These are phyloP conservation scores for Neonectria sp. DNA, from an alignment of 2,329 filamentous ascomycete genomes.

Conservation along the genomic window DNA sequence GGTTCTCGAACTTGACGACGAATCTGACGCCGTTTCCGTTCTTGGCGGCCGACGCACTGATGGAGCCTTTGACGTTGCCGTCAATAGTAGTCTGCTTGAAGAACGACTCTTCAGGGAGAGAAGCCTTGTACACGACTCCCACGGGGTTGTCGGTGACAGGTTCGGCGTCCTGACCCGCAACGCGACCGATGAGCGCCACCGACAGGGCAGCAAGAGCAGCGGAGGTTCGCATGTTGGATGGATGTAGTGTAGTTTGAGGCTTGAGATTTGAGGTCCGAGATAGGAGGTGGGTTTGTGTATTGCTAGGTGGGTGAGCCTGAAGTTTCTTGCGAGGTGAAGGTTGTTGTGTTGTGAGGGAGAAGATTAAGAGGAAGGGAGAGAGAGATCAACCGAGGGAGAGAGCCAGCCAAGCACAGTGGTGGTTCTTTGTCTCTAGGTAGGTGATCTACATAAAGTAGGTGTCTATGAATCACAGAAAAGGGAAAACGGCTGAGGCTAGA, in stretches of 20 bases:
- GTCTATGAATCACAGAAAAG: neutral
- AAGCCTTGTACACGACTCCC: slow-evolving; percentile 68
- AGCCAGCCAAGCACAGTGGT: neutral
- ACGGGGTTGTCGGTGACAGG: slow-evolving; percentile 69
- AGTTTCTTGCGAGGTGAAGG: slow-evolving; percentile 4
- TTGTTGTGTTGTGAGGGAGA: slow-evolving; percentile 5
- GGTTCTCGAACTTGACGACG: slow-evolving; percentile 69
- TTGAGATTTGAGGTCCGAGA: neutral
- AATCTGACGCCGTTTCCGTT: slow-evolving; percentile 70
- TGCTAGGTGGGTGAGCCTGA: neutral
- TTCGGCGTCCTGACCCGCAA: slow-evolving; percentile 61
- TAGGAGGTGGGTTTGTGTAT: neutral
- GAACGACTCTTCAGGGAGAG: slow-evolving; percentile 67
- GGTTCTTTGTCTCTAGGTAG: neutral
- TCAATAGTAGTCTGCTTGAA: slow-evolving; percentile 62
- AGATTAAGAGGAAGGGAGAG: neutral
- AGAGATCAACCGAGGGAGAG: neutral
- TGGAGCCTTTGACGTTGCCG: slow-evolving; percentile 69
- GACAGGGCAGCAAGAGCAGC: slow-evolving; percentile 46
- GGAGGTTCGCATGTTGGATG: slow-evolving; percentile 41
- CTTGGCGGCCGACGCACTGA: slow-evolving; percentile 62
- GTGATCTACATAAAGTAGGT: neutral
- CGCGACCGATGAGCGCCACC: slow-evolving; percentile 48
- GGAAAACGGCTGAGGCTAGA: neutral
- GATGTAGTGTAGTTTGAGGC: neutral